Evolutionary conservation across 176 grass and related monocot genomes (phyloP), one percentile per base, ranked within the genome.

Genomic region (Poa pratensis): DNA sequence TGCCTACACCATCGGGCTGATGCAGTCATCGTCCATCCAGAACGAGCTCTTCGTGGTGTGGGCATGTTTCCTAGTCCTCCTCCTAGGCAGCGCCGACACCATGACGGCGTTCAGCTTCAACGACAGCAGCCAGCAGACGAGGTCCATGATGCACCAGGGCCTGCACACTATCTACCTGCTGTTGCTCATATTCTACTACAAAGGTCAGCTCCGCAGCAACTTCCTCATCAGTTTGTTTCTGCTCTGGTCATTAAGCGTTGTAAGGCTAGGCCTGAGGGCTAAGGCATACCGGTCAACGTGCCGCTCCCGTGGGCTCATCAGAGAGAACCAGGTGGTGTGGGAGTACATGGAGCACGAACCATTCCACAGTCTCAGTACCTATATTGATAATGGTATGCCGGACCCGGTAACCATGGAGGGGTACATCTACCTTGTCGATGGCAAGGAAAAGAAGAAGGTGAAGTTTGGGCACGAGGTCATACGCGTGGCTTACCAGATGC

Each of bases 41-140:
- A 83, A 83, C 66, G 67, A 83, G 52, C 80, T 83, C 9, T 83
- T 83, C n/a, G 80, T 83, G 52, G 67, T 83, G n/a, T 83, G 67
- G 80, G 80, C 80, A 1, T 73, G 67, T 68, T 83, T 83, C 51
- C 68, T 83, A 14, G 34, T 83, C 32, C 80, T 82, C 35, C 80
- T 83, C 67, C 67, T 83, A 15, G 67, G 80, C 51, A 83, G 22
- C 16, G 80, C 80, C 22, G 80, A 73, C 51, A 43, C 65, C 67
- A 83, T 83, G 80, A 83, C 80, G 4, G 80, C 67, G 5, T 83
- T 83, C 80, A 58, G 7, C 80, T 83, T 83, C 80, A 11, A 83
- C 1, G 51, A 60, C 35, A 81, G 9, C 42, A 67, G 14, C 26
- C 57, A 80, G 26, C 61, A 67, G 43, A 67, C 78, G 8, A 80